Base-by-base conservation (phyloP, 192 early-diverging fungal genomes). In the Backusella tarrabulga region DNA sequence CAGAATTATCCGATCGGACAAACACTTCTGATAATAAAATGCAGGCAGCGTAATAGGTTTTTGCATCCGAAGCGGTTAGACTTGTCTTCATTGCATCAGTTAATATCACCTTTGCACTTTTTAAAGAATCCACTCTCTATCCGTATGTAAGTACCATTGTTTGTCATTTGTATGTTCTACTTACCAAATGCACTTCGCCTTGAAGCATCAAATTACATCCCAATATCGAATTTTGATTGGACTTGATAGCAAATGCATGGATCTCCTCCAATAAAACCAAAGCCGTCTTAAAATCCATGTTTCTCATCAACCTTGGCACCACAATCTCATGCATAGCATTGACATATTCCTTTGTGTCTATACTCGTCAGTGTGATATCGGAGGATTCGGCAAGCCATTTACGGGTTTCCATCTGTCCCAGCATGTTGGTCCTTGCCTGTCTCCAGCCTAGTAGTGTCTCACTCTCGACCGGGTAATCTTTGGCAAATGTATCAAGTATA, bases 191-290 rank as follows among this genome's bases (percentile, higher is more conserved):
- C 7, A 41, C 38, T 23, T 21, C 17, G 3, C 35, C 68, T 21
- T 70, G 68, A 12, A 70, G 38, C 34, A 70, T 70, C 9, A 70
- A n/a, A 41, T 70, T 70, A 70, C 36, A 70, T 41, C 68, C 68
- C 35, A 70, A 41, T 70, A 41, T 35, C 12, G 68, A 35, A 23
- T 15, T 70, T n/a, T 70, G 68, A 23, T 70, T 38, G 1, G 68
- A 40, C 11, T 70, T 40, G 19, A 35, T 35, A 12, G 38, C 38
- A 40, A 70, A 70, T 3, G 21, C 68, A 38, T 70, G 35, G 21
- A 70, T 38, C 38, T 70, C 68, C 12, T 70, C 68, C 34, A 70
- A 35, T 23, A 70, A 35, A 2, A 38, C 17, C 21, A 70, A 15
- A 21, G 68, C 68, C 3, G 34, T 70, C 29, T 41, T 23, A 23